These are phyloP conservation scores for Pichia ethanolica DNA, from an alignment of 805 yeast species.

Conservation along the genomic window DNA sequence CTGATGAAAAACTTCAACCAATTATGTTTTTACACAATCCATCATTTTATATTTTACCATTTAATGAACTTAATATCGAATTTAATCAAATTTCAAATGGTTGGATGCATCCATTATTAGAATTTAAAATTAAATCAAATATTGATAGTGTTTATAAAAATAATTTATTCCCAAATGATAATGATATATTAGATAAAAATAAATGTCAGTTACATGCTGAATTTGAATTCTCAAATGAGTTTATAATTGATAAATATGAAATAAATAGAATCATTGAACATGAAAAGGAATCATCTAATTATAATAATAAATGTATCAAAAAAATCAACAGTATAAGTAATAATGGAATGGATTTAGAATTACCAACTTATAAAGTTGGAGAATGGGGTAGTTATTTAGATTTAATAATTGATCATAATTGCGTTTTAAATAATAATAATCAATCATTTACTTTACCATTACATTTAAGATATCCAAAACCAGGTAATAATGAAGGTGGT, in stretches of 20 bases:
- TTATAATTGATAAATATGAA: slow-evolving; percentile 26
- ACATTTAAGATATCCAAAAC: slow-evolving; percentile 26
- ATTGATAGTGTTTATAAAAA: slow-evolving; percentile 7
- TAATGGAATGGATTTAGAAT: slow-evolving; percentile 23
- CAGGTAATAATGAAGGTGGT: slow-evolving; percentile 9
- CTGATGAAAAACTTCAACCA: slow-evolving; percentile 13
- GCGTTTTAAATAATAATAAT: slow-evolving; percentile 3
- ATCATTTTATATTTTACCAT: slow-evolving; percentile 7
- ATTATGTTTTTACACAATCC: slow-evolving; percentile 20
- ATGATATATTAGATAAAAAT: slow-evolving; percentile 4
- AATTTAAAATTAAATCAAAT: slow-evolving; percentile 16
- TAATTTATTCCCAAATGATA: slow-evolving; percentile 1
- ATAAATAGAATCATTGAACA: slow-evolving; percentile 6
- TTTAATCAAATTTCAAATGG: not conserved
- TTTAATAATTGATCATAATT: slow-evolving; percentile 14
- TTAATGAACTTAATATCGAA: too few species aligned
- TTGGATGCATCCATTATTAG: slow-evolving; percentile 19
- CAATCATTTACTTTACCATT: slow-evolving; percentile 23
- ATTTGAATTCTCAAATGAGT: slow-evolving; percentile 19
- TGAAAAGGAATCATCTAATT: too few species aligned
- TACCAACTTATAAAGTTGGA: slow-evolving; percentile 23
- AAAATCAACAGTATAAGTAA: slow-evolving; percentile 13
- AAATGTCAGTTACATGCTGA: slow-evolving; percentile 19
- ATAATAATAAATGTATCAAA: slow-evolving; percentile 2
- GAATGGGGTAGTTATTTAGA: slow-evolving; percentile 21